Conservation (phyloP, 2,329 filamentous ascomycete species). For the Blastomyces parvus region DNA sequence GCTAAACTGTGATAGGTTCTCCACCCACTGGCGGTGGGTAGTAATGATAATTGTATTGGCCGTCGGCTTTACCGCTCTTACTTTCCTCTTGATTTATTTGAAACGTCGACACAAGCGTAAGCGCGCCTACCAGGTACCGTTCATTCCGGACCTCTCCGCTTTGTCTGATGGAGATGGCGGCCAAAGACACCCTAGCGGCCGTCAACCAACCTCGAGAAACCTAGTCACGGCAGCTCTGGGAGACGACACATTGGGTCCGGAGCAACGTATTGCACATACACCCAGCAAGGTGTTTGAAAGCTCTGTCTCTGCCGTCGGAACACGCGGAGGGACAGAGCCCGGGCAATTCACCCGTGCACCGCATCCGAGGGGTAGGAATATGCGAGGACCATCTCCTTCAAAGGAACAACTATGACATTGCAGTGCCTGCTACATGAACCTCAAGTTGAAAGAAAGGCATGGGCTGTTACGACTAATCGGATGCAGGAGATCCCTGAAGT, state of each 20-base stretch:
- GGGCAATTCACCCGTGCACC: neutral
- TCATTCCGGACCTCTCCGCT: neutral
- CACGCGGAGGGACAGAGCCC: neutral
- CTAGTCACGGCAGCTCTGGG: neutral
- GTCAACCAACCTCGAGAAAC: neutral
- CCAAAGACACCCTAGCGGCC: too few species aligned
- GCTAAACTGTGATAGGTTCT: constrained; percentile 45
- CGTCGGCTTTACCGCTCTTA: constrained; percentile 57
- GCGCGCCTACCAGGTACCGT: constrained; percentile 13
- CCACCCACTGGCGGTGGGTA: constrained; percentile 67
- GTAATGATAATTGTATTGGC: constrained; percentile 68
- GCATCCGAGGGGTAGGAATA: neutral
- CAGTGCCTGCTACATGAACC: too few species aligned
- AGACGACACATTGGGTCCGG: constrained; percentile 6
- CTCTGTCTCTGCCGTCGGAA: neutral
- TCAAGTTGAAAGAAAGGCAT: neutral
- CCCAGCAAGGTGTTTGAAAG: neutral
- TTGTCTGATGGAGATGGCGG: too few species aligned
- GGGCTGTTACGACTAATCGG: neutral
- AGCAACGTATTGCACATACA: constrained; percentile 4
- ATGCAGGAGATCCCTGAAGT: too few species aligned
- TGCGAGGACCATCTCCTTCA: neutral
- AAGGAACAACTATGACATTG: neutral
- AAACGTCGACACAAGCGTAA: constrained; percentile 64
- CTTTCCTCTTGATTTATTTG: constrained; percentile 59